These are phyloP conservation scores for Macrolepiota fuliginosa DNA, from an alignment of 768 basidiomycete genomes.

Conservation along the genomic window DNA sequence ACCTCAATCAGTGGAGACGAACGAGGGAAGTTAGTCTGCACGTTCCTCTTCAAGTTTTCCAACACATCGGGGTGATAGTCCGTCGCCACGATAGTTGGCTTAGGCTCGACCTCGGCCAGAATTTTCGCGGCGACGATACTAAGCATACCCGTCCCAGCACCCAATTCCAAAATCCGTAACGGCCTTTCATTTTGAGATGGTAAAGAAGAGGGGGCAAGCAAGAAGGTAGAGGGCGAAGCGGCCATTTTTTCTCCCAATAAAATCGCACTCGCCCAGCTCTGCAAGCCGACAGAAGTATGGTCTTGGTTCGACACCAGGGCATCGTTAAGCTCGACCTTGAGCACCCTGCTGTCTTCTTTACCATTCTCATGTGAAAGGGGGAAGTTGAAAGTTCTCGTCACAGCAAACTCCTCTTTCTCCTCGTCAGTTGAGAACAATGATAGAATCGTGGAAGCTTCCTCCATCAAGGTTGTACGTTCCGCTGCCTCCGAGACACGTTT, in stretches of 20 bases:
- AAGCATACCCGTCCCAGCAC: slow-evolving; percentile 83
- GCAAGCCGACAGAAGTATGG: slow-evolving; percentile 78
- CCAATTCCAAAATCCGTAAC: slow-evolving; percentile 70
- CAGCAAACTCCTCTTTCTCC: slow-evolving; percentile 37
- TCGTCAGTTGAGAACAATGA: slow-evolving; percentile 45
- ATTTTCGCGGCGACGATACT: slow-evolving; percentile 59
- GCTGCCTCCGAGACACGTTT: slow-evolving; percentile 35
- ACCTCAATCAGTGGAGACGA: slow-evolving; percentile 36
- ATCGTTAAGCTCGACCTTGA: slow-evolving; percentile 65
- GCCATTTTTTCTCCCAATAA: slow-evolving; percentile 66
- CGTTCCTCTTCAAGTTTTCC: slow-evolving; percentile 60
- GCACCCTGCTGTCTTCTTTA: slow-evolving; percentile 13
- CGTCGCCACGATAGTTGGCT: slow-evolving; percentile 54
- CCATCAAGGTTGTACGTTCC: slow-evolving; percentile 42
- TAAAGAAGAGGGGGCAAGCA: slow-evolving; percentile 18
- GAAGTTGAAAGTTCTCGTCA: slow-evolving; percentile 57
- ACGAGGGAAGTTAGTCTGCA: slow-evolving; percentile 44
- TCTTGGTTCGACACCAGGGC: slow-evolving; percentile 61
- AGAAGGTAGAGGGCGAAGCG: slow-evolving; percentile 36
- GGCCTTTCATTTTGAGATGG: slow-evolving; percentile 6
- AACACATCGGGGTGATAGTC: slow-evolving; percentile 81
- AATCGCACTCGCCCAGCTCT: slow-evolving; percentile 83
- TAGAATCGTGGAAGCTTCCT: slow-evolving; percentile 59
- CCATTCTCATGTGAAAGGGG: slow-evolving; percentile 18
- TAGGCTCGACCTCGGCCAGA: slow-evolving; percentile 23